Base-by-base conservation (phyloP, 2,329 filamentous ascomycete species). In the Aspergillus udagawae region DNA sequence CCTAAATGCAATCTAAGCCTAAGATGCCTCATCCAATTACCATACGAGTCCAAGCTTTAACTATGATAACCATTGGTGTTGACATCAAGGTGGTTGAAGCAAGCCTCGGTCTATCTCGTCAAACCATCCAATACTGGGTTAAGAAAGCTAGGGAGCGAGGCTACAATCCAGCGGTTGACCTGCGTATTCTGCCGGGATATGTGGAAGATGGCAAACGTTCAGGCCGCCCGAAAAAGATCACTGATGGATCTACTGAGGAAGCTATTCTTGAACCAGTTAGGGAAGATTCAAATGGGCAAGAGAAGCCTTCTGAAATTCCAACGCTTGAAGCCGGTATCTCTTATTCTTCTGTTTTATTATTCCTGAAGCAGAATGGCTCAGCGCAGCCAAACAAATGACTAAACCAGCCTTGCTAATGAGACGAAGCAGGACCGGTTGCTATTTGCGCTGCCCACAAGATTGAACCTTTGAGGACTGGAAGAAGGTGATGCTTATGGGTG, bases 121-220 rank as follows among this genome's bases (percentile, higher is more conserved):
- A 52, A 5, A 48, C 45, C 12, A 42, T 54, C n/a, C 29, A 44
- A n/a, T 9, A 21, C 14, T 10, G 53, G n/a, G 23, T 54, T 21
- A 51, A 47, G 1, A 51, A 42, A 14, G 52, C 28, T n/a, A 54
- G 42, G 25, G 56, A 48, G 17, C 52, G 52, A 17, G 56, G 56
- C 8, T 55, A 51, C 49, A 54, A 55, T 21, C 56, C 56, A 5
- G 14, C 17, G 1, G 2, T 28, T 20, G 49, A 52, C 32, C 42
- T 47, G 10, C 56, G 53, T 12, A 48, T 58, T 12, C n/a, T 27
- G 4, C 25, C 17, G 14, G 42, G 52, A 29, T 55, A 55, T 44
- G 41, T 58, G 9, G 56, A 55, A 27, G 53, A 55, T 48, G 49
- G 48, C 9, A 55, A 55, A 20, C 45, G 51, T 12, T 50, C 55